Evolutionary conservation across 371 early-diverging fungal species (phyloP).

Genomic region (Rozella allomycis): DNA sequence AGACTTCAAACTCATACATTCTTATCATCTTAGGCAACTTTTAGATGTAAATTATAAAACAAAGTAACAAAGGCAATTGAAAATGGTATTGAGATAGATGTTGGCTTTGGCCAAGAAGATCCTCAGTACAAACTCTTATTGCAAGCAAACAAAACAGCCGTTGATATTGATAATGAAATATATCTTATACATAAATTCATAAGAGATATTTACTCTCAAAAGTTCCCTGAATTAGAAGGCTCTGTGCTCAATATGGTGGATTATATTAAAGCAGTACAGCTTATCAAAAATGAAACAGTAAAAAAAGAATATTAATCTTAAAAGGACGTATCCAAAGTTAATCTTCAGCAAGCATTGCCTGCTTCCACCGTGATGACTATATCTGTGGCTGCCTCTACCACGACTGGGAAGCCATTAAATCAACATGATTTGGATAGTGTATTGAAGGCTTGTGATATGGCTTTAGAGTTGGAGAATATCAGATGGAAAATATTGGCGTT

Average conservation of each 20-base stretch:
- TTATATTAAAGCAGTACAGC: slow-evolving; percentile 65
- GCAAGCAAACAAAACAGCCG: slow-evolving; percentile 56
- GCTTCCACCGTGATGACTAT: slow-evolving; percentile 72
- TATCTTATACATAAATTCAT: slow-evolving; percentile 69
- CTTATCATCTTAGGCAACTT: no score
- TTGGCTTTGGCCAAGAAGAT: slow-evolving; percentile 20
- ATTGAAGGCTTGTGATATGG: slow-evolving; percentile 61
- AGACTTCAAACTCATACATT: no score
- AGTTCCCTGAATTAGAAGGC: slow-evolving; percentile 76
- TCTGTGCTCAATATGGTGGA: slow-evolving; percentile 65
- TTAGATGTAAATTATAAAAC: no score
- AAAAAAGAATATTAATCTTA: neutral
- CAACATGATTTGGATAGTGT: slow-evolving; percentile 36
- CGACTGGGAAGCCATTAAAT: slow-evolving; percentile 39
- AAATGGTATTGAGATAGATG: no score
- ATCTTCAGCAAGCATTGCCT: slow-evolving; percentile 51
- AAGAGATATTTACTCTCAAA: slow-evolving; percentile 60
- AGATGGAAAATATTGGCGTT: slow-evolving; percentile 43
- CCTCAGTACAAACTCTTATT: slow-evolving; percentile 76
- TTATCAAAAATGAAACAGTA: slow-evolving; percentile 48
- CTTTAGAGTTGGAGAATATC: slow-evolving; percentile 43
- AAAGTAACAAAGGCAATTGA: no score
- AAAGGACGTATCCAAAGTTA: slow-evolving; percentile 36
- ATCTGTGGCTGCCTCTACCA: slow-evolving; percentile 73
- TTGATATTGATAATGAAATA: slow-evolving; percentile 69